phyloP scores from a whole-genome alignment of 2,329 filamentous ascomycete genomes.

The Aspergillus alliaceus region DNA sequence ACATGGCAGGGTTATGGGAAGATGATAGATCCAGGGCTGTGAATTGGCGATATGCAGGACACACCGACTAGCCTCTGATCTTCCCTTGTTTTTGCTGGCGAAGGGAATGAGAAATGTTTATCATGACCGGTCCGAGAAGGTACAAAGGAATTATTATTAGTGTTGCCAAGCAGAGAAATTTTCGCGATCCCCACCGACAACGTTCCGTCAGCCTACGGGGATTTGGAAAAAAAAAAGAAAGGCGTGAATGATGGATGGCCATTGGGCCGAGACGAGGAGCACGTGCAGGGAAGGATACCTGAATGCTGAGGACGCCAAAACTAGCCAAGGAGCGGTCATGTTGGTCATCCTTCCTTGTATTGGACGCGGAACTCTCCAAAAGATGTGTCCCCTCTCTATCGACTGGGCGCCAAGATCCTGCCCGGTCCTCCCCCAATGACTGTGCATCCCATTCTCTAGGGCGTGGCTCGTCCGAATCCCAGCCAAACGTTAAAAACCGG shows the following conservation, averaged over 20 bases:
- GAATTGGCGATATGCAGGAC: background rate
- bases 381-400: too few relatives aligned
- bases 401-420: background rate
- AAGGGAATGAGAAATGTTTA: background rate
- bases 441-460: background rate
- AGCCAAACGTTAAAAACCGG: background rate
- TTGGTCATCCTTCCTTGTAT: too few relatives aligned
- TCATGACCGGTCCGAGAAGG: background rate
- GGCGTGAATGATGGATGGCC: too few relatives aligned
- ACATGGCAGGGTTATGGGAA: background rate
- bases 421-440: background rate
- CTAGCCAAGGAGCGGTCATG: too few relatives aligned
- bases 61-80: background rate
- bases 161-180: background rate
- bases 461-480: background rate
- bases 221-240: background rate
- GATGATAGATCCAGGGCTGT: background rate
- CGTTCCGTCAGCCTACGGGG: background rate
- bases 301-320: too few relatives aligned
- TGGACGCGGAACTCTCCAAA: too few relatives aligned
- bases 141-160: background rate
- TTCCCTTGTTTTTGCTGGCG: background rate
- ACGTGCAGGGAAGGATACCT: too few relatives aligned
- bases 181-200: background rate
- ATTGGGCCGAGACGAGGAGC: too few relatives aligned